A percentile compares a stretch with the other conserved stretches of the same genome.
These are phyloP conservation scores for Candida boleticola DNA, from an alignment of 805 yeast genomes.

Conservation along the genomic window DNA sequence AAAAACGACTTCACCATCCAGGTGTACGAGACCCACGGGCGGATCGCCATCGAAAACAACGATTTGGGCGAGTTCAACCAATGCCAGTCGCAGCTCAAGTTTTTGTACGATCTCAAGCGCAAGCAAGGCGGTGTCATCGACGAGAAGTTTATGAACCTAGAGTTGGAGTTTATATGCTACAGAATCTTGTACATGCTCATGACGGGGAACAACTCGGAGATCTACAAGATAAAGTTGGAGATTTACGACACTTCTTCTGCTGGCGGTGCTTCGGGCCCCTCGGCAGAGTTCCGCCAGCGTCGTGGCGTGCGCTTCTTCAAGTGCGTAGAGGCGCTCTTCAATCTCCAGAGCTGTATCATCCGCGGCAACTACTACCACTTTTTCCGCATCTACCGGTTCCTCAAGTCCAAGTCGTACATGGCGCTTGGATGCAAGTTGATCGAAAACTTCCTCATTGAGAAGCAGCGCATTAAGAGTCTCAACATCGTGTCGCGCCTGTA, in stretches of 20 bases:
- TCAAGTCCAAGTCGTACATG: constrained; percentile 10
- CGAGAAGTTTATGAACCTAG: constrained; percentile 15
- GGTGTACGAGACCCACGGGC: constrained; percentile 84
- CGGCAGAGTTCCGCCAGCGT: constrained; percentile 4
- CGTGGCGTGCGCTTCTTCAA: constrained; percentile 3
- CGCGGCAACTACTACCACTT: constrained; percentile 53
- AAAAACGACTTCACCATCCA: constrained; percentile 70
- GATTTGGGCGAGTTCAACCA: constrained; percentile 96
- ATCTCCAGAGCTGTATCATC: constrained; percentile 9
- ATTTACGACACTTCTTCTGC: constrained; percentile 17
- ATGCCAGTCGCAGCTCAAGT: constrained; percentile 78
- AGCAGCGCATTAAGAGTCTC: constrained; percentile 58
- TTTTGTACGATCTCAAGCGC: constrained; percentile 49
- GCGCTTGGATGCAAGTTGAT: constrained; percentile 22
- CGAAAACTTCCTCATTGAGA: constrained; percentile 47
- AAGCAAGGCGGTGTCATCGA: constrained; percentile 27
- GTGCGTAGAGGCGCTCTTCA: constrained; percentile 5
- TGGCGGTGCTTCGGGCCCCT: constrained; percentile 1
- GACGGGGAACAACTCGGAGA: constrained; percentile 63
- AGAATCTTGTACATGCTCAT: constrained; percentile 71
- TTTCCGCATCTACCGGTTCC: constrained; percentile 31
- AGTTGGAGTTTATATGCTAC: constrained; percentile 69
- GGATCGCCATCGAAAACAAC: constrained; percentile 76
- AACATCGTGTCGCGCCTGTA: constrained; percentile 57
- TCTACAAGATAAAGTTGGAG: constrained; percentile 39